These are phyloP conservation scores for Dendrocalamus sinicus DNA, from an alignment of 176 grass and related monocot species.

Conservation along the genomic window DNA sequence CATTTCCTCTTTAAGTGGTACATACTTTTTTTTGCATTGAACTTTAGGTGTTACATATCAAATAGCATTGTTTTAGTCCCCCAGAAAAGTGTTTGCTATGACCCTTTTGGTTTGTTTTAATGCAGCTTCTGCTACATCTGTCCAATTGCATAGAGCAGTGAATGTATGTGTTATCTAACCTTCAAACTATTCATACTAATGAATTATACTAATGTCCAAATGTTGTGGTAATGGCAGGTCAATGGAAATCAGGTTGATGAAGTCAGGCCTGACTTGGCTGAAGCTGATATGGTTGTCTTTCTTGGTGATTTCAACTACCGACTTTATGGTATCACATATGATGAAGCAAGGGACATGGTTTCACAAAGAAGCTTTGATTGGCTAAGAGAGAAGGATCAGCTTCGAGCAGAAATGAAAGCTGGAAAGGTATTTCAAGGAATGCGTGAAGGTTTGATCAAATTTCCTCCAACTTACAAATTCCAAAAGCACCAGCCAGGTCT, in stretches of 20 bases:
- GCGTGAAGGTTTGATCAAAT: slow-evolving; percentile 96
- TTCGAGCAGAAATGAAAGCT: slow-evolving; percentile 88
- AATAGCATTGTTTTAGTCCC: slow-evolving; percentile 15
- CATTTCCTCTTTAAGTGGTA: slow-evolving; percentile 34
- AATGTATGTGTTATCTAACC: slow-evolving; percentile 69
- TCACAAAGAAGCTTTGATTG: slow-evolving; percentile 98
- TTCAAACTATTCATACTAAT: slow-evolving; percentile 18
- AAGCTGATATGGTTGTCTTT: slow-evolving; percentile 93
- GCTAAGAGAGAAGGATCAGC: slow-evolving; percentile 97
- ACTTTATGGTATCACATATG: slow-evolving; percentile 88
- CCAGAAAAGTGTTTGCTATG: slow-evolving; percentile 34
- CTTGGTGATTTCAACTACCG: slow-evolving; percentile 99
- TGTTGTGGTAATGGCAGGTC: slow-evolving; percentile 58
- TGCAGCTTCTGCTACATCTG: slow-evolving; percentile 93
- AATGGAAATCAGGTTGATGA: slow-evolving; percentile 80
- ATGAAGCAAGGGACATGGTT: slow-evolving; percentile 98
- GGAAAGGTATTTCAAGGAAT: slow-evolving; percentile 99
- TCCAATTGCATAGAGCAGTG: slow-evolving; percentile 89
- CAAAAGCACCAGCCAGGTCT: slow-evolving; percentile 83
- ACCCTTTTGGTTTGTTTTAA: slow-evolving; percentile 39
- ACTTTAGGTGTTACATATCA: slow-evolving; percentile 28
- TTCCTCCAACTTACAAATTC: slow-evolving; percentile 98
- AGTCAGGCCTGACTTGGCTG: slow-evolving; percentile 82
- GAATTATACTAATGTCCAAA: slow-evolving; percentile 47
- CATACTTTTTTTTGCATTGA: neutral